phyloP scores from a whole-genome alignment of 2,329 filamentous ascomycete species.

The Trichoderma harzianum region DNA sequence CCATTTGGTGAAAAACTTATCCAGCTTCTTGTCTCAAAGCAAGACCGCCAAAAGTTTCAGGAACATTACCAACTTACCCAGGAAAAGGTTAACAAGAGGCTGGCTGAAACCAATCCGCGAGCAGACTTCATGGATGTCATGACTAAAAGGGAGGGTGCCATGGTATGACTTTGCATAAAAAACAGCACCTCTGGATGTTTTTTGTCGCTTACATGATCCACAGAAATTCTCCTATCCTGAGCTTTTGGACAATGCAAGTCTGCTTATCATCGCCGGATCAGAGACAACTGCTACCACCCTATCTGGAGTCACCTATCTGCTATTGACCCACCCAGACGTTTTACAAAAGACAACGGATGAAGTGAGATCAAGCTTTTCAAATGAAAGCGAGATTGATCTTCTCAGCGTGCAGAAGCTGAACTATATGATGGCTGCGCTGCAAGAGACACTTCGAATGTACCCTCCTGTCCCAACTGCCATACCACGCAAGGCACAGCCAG shows the following conservation, averaged over 20 bases:
- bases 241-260: conserved; percentile 3
- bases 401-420: conserved; percentile 21
- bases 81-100: conserved; percentile 4
- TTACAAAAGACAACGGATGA: conserved; percentile 36
- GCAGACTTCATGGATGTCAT: conserved; percentile 6
- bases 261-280: conserved; percentile 29
- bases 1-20: background rate
- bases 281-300: conserved; percentile 34
- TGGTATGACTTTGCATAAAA: background rate
- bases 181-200: no score
- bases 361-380: conserved; percentile 19
- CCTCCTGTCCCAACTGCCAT: conserved; percentile 41
- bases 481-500: conserved; percentile 30
- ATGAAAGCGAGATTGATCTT: conserved; percentile 20
- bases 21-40: background rate
- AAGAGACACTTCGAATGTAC: conserved; percentile 47
- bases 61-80: background rate
- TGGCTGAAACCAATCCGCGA: background rate
- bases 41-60: background rate
- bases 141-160: background rate
- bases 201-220: background rate
- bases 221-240: background rate
- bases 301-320: conserved; percentile 27
- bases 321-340: conserved; percentile 29
- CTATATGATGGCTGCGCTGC: conserved; percentile 49